Percentiles rank a stretch among this genome's conserved stretches.
Conservation (phyloP, 768 basidiomycete genomes). For the Suillus brevipes region DNA sequence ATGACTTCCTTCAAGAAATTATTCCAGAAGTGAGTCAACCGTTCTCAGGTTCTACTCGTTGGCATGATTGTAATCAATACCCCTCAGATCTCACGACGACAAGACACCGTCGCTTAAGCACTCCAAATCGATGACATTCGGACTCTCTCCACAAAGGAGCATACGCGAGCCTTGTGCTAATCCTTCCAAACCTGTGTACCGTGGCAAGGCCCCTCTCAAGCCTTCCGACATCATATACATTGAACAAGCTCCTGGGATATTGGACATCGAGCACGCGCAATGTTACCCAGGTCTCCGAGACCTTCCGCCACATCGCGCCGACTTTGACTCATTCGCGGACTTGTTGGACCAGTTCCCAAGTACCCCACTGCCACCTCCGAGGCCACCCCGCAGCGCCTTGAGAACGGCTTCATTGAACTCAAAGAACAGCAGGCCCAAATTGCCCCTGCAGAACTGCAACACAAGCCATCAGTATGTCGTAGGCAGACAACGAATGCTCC, state of each 20-base stretch:
- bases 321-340: conserved; percentile 4
- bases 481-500: neutral
- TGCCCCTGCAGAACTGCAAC: neutral
- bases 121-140: conserved; percentile 13
- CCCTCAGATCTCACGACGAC: conserved; percentile 6
- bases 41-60: neutral
- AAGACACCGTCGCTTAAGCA: conserved; percentile 11
- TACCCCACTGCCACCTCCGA: conserved; percentile 12
- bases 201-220: conserved; percentile 14
- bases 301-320: neutral
- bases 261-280: conserved; percentile 2
- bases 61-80: neutral
- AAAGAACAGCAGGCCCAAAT: neutral
- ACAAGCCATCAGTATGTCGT: neutral
- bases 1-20: neutral
- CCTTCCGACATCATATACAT: conserved; percentile 11
- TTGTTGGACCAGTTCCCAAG: conserved; percentile 16
- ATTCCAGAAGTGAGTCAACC: conserved; percentile 13
- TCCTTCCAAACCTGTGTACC: conserved; percentile 7
- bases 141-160: conserved; percentile 4
- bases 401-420: conserved; percentile 9
- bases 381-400: conserved; percentile 6
- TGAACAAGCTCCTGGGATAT: conserved; percentile 5
- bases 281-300: neutral
- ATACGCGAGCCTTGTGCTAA: neutral